phyloP scores from a whole-genome alignment of 257 asterid genomes.

The Perilla frutescens region DNA sequence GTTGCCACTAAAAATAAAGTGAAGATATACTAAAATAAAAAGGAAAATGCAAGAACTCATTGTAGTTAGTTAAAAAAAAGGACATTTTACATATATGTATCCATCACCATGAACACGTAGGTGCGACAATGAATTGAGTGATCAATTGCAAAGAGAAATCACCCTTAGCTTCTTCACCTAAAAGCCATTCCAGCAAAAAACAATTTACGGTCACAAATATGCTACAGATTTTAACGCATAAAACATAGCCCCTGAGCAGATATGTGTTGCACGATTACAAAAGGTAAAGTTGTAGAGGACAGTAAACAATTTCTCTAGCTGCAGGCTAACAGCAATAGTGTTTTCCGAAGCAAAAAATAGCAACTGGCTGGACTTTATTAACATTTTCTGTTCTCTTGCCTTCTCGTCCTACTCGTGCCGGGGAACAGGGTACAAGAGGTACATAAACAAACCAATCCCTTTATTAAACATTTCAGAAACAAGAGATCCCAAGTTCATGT shows the following conservation, averaged over 20 bases:
- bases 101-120: too few relatives aligned
- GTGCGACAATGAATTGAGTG: too few relatives aligned
- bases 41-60: too few relatives aligned
- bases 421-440: not conserved
- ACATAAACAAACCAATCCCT: constrained; percentile 29
- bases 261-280: not conserved
- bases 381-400: constrained; percentile 7
- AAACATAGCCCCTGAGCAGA: not conserved
- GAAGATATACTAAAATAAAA: too few relatives aligned
- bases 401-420: constrained; percentile 13
- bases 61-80: too few relatives aligned
- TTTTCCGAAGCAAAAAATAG: constrained; percentile 27
- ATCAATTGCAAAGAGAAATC: too few relatives aligned
- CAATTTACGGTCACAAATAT: not conserved
- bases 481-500: constrained; percentile 32
- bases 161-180: too few relatives aligned
- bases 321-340: constrained; percentile 8
- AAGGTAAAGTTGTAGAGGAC: not conserved
- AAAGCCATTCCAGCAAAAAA: too few relatives aligned
- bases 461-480: constrained; percentile 30
- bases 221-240: not conserved
- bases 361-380: constrained; percentile 9
- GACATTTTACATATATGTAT: too few relatives aligned
- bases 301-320: constrained; percentile 1
- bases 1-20: too few relatives aligned